A percentile compares a stretch with the other conserved stretches of the same genome.
Conservation (phyloP, 2,329 filamentous ascomycete genomes). For the Alternaria triticina region DNA sequence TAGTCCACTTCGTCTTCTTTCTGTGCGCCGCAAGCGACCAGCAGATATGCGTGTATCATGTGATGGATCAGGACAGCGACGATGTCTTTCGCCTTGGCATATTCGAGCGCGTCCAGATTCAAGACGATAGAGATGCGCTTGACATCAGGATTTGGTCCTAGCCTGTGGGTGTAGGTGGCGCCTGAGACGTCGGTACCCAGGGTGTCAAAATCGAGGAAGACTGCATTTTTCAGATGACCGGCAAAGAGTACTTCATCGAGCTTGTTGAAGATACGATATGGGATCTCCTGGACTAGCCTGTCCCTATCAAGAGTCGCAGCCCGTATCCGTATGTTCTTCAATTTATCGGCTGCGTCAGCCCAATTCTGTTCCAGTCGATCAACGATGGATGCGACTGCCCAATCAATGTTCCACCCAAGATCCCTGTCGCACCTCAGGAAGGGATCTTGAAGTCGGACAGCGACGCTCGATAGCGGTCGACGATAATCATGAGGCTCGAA, state of each 20-base stretch:
- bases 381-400: conserved; percentile 50
- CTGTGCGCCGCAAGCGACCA: conserved; percentile 50
- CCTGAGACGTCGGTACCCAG: conserved; percentile 41
- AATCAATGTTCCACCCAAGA: conserved; percentile 51
- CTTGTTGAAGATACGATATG: conserved; percentile 46
- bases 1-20: conserved; percentile 41
- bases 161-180: conserved; percentile 44
- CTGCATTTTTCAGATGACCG: conserved; percentile 46
- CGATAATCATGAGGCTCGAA: conserved; percentile 1
- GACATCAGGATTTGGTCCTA: conserved; percentile 28
- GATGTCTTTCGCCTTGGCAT: conserved; percentile 40
- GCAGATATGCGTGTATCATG: conserved; percentile 55
- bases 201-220: conserved; percentile 42
- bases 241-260: conserved; percentile 48
- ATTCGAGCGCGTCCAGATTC: conserved; percentile 30
- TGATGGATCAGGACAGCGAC: conserved; percentile 52
- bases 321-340: conserved; percentile 24
- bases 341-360: conserved; percentile 21
- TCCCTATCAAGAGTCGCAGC: conserved; percentile 22
- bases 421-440: conserved; percentile 26
- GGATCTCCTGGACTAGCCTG: conserved; percentile 27
- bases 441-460: conserved; percentile 29
- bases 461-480: conserved; percentile 5
- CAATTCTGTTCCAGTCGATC: conserved; percentile 35
- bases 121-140: conserved; percentile 48